Conservation (phyloP, 2,329 filamentous ascomycete genomes). For the Conoideocrella luteorostrata region DNA sequence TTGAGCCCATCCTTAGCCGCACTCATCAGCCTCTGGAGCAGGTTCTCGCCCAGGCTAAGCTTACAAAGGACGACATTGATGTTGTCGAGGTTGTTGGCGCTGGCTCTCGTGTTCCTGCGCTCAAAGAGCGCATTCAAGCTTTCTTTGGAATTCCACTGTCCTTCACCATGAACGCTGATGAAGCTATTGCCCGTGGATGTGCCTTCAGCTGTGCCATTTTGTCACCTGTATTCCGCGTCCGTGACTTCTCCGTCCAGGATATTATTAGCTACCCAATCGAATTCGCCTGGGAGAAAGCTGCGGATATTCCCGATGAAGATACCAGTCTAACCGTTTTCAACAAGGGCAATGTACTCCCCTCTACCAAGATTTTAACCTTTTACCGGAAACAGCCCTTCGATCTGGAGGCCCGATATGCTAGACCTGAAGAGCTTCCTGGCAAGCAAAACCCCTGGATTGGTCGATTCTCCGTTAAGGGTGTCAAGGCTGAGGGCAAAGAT, state of each 20-base stretch:
- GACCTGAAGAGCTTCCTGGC: conserved; percentile 79
- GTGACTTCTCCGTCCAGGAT: conserved; percentile 96
- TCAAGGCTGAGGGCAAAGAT: conserved; percentile 86
- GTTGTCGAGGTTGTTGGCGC: conserved; percentile 89
- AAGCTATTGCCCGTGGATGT: conserved; percentile 90
- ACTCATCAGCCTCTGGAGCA: conserved; percentile 74
- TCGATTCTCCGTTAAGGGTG: conserved; percentile 94
- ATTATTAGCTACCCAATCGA: conserved; percentile 98
- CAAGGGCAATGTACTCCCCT: conserved; percentile 93
- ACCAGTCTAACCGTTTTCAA: conserved; percentile 96
- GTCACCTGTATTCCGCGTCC: conserved; percentile 95
- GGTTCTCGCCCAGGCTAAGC: conserved; percentile 87
- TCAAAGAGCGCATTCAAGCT: conserved; percentile 82
- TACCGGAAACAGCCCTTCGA: conserved; percentile 98
- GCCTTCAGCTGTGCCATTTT: conserved; percentile 97
- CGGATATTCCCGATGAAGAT: conserved; percentile 97
- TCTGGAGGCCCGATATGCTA: conserved; percentile 87
- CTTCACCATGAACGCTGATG: conserved; percentile 96
- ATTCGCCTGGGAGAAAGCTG: conserved; percentile 97
- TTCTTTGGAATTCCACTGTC: conserved; percentile 93
- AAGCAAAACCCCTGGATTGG: conserved; percentile 94
- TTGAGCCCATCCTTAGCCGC: conserved; percentile 74
- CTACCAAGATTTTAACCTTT: conserved; percentile 98
- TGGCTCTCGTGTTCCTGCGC: conserved; percentile 83
- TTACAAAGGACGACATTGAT: conserved; percentile 89